Conservation (phyloP, 2,329 filamentous ascomycete genomes). For the Hymenoscyphus fructigenus region DNA sequence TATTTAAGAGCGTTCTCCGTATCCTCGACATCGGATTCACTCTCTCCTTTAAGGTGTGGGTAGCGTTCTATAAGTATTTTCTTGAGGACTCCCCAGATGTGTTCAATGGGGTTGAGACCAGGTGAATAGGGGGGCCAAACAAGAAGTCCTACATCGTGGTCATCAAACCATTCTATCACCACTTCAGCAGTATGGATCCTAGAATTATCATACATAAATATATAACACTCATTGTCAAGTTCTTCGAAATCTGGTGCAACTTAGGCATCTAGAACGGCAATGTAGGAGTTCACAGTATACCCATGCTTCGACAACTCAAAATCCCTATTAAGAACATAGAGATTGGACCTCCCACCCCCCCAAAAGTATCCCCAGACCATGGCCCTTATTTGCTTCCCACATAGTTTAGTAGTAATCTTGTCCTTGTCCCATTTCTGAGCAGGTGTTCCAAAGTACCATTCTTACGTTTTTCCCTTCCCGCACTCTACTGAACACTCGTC, state of each 20-base stretch:
- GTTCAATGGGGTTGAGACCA: constrained; percentile 15
- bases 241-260: constrained; percentile 10
- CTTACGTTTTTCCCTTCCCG: constrained; percentile 10
- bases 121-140: constrained; percentile 14
- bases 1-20: neutral
- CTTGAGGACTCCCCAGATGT: constrained; percentile 10
- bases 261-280: constrained; percentile 16
- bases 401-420: constrained; percentile 6
- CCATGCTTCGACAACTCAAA: constrained; percentile 18
- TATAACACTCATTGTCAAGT: constrained; percentile 4
- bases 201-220: constrained; percentile 27
- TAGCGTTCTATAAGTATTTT: constrained; percentile 1
- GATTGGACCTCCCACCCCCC: constrained; percentile 7
- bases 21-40: neutral
- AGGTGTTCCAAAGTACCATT: constrained; percentile 12
- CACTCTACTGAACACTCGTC: constrained; percentile 22
- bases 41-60: neutral
- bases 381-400: constrained; percentile 14
- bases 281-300: constrained; percentile 16
- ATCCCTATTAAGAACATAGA: constrained; percentile 18
- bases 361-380: constrained; percentile 22
- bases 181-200: neutral
- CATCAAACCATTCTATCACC: neutral
- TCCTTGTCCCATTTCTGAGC: constrained; percentile 10
- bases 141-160: neutral